Percentiles rank a stretch among this genome's conserved stretches.
These are phyloP conservation scores for Porodaedalea pini DNA, from an alignment of 1,284 basidiomycete genomes.

Conservation along the genomic window DNA sequence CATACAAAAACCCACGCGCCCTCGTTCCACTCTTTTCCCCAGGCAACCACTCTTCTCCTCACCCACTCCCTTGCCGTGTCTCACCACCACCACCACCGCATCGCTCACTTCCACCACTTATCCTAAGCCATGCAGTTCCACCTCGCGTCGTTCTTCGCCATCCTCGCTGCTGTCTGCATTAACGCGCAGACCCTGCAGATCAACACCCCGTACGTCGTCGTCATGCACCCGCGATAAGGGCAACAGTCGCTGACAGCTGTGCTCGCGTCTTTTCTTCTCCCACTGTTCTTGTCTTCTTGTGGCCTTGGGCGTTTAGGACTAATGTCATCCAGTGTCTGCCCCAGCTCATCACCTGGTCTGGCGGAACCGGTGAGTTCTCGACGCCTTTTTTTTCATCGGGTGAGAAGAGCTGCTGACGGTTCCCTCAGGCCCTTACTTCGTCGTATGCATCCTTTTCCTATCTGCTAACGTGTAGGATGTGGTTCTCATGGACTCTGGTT, in stretches of 20 bases:
- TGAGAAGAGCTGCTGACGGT: background rate
- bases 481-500: background rate
- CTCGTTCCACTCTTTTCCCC: constrained; percentile 10
- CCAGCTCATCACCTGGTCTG: constrained; percentile 43
- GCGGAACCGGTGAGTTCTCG: constrained; percentile 46
- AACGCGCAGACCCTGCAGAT: constrained; percentile 45
- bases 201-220: constrained; percentile 56
- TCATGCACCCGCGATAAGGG: background rate
- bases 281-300: background rate
- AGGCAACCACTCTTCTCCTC: constrained; percentile 12
- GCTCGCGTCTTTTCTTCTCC: background rate
- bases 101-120: constrained; percentile 29
- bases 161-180: constrained; percentile 38
- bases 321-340: constrained; percentile 51
- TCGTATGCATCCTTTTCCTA: constrained; percentile 12
- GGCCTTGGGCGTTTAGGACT: constrained; percentile 29
- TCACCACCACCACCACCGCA: constrained; percentile 7
- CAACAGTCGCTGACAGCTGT: background rate
- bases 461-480: constrained; percentile 1
- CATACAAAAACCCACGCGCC: constrained; percentile 8
- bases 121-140: constrained; percentile 43
- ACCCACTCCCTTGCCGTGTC: constrained; percentile 10
- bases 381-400: background rate
- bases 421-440: constrained; percentile 21
- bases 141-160: constrained; percentile 36